Percentiles rank a stretch among this genome's conserved stretches.
Conservation (phyloP, 2,329 filamentous ascomycete genomes). For the Alternaria viburni region DNA sequence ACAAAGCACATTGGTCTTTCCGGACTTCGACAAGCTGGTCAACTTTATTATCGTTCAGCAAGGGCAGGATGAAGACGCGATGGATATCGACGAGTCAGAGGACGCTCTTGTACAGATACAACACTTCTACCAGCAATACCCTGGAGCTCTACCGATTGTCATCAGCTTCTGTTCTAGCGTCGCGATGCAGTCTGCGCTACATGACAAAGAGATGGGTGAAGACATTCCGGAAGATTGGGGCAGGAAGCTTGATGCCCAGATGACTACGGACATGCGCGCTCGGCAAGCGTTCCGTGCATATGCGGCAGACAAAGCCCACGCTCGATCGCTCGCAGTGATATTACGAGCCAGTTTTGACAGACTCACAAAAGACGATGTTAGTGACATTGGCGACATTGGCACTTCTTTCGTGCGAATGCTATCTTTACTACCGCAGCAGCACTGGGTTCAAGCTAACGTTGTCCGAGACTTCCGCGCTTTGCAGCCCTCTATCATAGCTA, state of each 20-base stretch:
- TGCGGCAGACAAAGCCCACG: slow-evolving; percentile 41
- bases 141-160: slow-evolving; percentile 69
- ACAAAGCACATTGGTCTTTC: slow-evolving; percentile 39
- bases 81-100: slow-evolving; percentile 39
- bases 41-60: slow-evolving; percentile 53
- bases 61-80: slow-evolving; percentile 42
- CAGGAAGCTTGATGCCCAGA: slow-evolving; percentile 73
- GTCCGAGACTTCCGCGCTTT: slow-evolving; percentile 56
- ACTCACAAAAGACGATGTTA: slow-evolving; percentile 48
- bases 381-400: slow-evolving; percentile 54
- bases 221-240: slow-evolving; percentile 84
- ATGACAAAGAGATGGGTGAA: slow-evolving; percentile 51
- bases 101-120: slow-evolving; percentile 36
- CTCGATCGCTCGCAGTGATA: slow-evolving; percentile 49
- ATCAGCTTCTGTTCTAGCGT: slow-evolving; percentile 72
- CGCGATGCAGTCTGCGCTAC: slow-evolving; percentile 64
- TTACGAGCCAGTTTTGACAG: slow-evolving; percentile 55
- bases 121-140: slow-evolving; percentile 41
- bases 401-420: slow-evolving; percentile 61
- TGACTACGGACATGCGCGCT: slow-evolving; percentile 72
- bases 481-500: slow-evolving; percentile 69
- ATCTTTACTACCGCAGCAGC: slow-evolving; percentile 60
- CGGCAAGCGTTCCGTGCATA: slow-evolving; percentile 65
- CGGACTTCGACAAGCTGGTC: slow-evolving; percentile 54
- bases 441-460: slow-evolving; percentile 40